A percentile compares a stretch with the other conserved stretches of the same genome.
Evolutionary conservation across 2,329 filamentous ascomycete species (phyloP).

Genomic region (Beauveria scarabaeidicola): DNA sequence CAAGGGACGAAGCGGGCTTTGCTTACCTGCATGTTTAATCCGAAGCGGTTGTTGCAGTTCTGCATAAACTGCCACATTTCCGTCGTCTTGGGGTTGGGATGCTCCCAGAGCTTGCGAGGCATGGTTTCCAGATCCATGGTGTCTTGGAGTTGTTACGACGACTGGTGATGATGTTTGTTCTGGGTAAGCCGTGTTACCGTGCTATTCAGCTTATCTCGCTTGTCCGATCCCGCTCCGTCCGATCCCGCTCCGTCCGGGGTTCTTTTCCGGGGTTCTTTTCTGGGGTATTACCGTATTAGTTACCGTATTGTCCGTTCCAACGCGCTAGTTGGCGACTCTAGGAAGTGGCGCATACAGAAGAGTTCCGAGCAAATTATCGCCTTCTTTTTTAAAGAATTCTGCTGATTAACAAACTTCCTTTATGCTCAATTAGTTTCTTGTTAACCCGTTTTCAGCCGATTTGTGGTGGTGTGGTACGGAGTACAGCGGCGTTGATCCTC

Average conservation of each 20-base stretch:
- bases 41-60: slow-evolving; percentile 49
- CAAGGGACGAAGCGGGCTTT: not conserved
- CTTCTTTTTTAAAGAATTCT: too few relatives aligned
- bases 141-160: not conserved
- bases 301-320: not conserved
- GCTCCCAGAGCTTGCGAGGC: slow-evolving; percentile 61
- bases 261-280: not conserved
- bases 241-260: slow-evolving; percentile 7
- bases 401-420: too few relatives aligned
- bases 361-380: too few relatives aligned
- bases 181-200: not conserved
- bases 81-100: slow-evolving; percentile 52
- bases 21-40: slow-evolving; percentile 48
- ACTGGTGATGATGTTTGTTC: not conserved
- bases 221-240: not conserved
- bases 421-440: too few relatives aligned
- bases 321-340: not conserved
- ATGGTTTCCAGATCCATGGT: slow-evolving; percentile 26
- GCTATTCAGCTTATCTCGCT: too few relatives aligned
- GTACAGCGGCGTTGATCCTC: not conserved
- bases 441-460: not conserved
- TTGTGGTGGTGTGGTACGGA: not conserved
- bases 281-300: not conserved
- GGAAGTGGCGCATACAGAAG: too few relatives aligned
- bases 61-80: slow-evolving; percentile 62